Conservation (phyloP, 1,139 yeast species). For the Saccharomyces pastorianus region DNA sequence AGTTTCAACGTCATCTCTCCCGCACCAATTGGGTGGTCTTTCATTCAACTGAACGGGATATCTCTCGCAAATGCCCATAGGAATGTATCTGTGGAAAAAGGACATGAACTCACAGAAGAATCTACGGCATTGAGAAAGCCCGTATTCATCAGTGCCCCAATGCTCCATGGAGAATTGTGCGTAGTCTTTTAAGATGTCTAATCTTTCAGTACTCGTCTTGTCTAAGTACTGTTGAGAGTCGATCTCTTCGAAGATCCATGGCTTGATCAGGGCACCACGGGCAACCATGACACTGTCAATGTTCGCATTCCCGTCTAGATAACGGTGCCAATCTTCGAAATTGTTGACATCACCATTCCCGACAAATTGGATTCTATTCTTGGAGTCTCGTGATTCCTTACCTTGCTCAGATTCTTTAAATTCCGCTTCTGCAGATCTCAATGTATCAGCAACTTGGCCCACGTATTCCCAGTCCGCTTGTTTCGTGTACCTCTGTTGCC, state of each 20-base stretch:
- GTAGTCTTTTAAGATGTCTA: conserved; percentile 61
- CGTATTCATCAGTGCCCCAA: conserved; percentile 97
- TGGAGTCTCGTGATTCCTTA: conserved; percentile 39
- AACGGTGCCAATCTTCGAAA: conserved; percentile 80
- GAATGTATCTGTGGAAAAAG: conserved; percentile 89
- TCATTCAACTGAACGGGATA: conserved; percentile 85
- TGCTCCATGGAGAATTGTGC: conserved; percentile 82
- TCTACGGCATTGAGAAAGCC: conserved; percentile 79
- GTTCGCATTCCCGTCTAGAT: conserved; percentile 51
- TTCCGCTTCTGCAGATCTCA: conserved; percentile 45
- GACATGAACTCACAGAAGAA: conserved; percentile 91
- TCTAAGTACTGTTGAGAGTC: conserved; percentile 84
- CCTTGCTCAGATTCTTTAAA: conserved; percentile 45
- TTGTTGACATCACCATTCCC: conserved; percentile 94
- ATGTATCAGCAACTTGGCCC: conserved; percentile 59
- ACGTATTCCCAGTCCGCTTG: conserved; percentile 93
- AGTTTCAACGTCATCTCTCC: conserved; percentile 88
- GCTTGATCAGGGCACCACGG: conserved; percentile 93
- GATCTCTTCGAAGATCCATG: conserved; percentile 97
- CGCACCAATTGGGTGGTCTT: conserved; percentile 89
- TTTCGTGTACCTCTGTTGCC: conserved; percentile 88
- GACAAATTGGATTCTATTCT: conserved; percentile 50
- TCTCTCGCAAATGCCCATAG: conserved; percentile 84
- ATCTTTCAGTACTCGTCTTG: conserved; percentile 80
- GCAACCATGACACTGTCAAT: conserved; percentile 96